Evolutionary conservation across 306 rosid species (phyloP), one percentile per base, ranked within the genome.

Genomic region (Cicer chorassanicum): DNA sequence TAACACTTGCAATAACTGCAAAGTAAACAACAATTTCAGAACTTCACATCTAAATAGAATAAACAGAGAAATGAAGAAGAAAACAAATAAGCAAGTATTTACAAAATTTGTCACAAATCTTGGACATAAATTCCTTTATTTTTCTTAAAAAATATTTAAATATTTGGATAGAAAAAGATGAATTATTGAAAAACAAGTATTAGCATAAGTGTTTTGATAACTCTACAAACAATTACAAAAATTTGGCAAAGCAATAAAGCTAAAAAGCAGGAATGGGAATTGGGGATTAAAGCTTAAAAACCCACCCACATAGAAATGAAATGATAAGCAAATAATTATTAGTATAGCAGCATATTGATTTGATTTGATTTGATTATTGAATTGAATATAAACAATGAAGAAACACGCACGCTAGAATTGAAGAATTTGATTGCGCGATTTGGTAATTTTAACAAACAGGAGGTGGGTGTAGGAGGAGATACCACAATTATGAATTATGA

Each of bases 1-100:
- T 73, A 70, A 60, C 57, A 72, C 73, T 73, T 84, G 71, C 83
- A 54, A 63, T 14, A 36, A 39, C 86, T 82, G 86, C 80, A 82
- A 14, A 70, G 38, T 10, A 65, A 77, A 51, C 75, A 82, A 5
- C 41, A 38, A 13, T 49, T 77, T 77, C 79, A 82, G 79, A 65
- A 60, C 6, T 54, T 54, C 2, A 54, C 18, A 9, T 3, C 5
- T 16, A 54, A 54, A 50, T 14, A 6, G 9, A 53, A 53, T 6
- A 34, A 5, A 59, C 18, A 59, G 2, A 34, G 16, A 59, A 29
- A 60, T 60, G 1, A 57, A 57, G 9, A 57, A 57, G 6, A 16
- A 54, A 54, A 54, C 13, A 57, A 56, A 21, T 2, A 57, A 10
- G 4, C 11, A 24, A 21, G 1, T 21, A 10, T 10, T 4, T 6